phyloP scores from a whole-genome alignment of 768 basidiomycete genomes.

The Hirschioporus abietinus region DNA sequence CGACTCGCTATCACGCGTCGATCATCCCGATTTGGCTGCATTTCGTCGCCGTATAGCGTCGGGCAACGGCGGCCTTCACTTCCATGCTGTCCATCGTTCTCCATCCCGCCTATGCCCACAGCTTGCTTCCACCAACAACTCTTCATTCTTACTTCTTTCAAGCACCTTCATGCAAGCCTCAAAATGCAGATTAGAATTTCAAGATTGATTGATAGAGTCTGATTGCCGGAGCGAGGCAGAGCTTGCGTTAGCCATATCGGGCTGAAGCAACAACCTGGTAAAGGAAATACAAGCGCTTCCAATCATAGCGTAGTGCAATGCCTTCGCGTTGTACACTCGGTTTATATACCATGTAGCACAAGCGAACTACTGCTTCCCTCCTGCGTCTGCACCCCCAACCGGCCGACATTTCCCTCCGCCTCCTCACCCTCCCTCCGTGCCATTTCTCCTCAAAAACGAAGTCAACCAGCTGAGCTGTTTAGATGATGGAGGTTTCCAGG shows the following conservation, averaged over 20 bases:
- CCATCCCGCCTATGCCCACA: too few species aligned
- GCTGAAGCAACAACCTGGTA: constrained; percentile 1
- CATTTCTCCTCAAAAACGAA: not conserved
- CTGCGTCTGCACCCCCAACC: not conserved
- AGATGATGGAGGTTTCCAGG: not conserved
- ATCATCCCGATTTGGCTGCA: not conserved
- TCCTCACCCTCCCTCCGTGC: not conserved
- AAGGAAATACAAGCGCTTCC: not conserved
- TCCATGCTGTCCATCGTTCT: not conserved
- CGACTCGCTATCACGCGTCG: not conserved
- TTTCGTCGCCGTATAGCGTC: not conserved
- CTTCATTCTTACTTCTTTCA: too few species aligned
- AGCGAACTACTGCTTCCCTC: not conserved
- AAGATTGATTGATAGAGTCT: not conserved
- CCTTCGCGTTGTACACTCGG: not conserved
- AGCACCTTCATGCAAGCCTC: not conserved
- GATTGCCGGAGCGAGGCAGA: not conserved
- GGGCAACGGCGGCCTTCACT: not conserved
- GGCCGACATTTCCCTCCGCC: not conserved
- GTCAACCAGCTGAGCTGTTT: not conserved
- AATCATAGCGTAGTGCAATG: not conserved
- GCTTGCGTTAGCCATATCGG: not conserved
- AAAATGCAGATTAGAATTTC: not conserved
- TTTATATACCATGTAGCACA: not conserved
- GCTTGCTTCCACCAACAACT: too few species aligned